phyloP scores from a whole-genome alignment of 2,329 filamentous ascomycete species.

The Botrytis elliptica region DNA sequence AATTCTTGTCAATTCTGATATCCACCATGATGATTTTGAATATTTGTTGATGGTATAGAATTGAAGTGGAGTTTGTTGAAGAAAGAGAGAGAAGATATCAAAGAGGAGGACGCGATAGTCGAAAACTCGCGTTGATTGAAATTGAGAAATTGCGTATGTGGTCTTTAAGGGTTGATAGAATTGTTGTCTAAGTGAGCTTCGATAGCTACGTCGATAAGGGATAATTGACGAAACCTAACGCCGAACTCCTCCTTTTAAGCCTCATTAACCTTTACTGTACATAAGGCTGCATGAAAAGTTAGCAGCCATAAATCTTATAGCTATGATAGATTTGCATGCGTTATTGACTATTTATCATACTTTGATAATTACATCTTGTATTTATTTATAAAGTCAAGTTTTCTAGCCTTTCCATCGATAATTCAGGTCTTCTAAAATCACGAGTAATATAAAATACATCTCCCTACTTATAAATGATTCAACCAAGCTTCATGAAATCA shows the following conservation, averaged over 20 bases:
- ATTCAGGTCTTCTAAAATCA: background rate
- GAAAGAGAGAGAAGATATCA: conserved; percentile 10
- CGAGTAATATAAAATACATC: background rate
- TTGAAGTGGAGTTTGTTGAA: conserved; percentile 22
- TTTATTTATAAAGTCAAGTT: background rate
- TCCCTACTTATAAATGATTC: background rate
- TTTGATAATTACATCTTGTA: background rate
- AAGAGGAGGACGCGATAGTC: conserved; percentile 29
- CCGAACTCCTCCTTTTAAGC: background rate
- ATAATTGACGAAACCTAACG: background rate
- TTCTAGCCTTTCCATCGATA: background rate
- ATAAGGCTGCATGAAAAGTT: background rate
- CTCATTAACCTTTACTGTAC: background rate
- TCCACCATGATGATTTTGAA: conserved; percentile 52
- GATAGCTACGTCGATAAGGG: background rate
- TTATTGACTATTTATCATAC: background rate
- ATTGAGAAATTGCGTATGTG: conserved; percentile 10
- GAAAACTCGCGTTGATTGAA: conserved; percentile 30
- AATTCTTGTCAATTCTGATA: conserved; percentile 91
- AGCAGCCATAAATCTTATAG: background rate
- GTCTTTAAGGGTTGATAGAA: background rate
- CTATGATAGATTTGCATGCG: background rate
- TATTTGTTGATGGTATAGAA: conserved; percentile 33
- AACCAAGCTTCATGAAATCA: background rate
- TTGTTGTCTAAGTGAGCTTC: conserved; percentile 2